These are phyloP conservation scores for Penicillium sp. DNA, from an alignment of 2,329 filamentous ascomycete species.

Conservation along the genomic window DNA sequence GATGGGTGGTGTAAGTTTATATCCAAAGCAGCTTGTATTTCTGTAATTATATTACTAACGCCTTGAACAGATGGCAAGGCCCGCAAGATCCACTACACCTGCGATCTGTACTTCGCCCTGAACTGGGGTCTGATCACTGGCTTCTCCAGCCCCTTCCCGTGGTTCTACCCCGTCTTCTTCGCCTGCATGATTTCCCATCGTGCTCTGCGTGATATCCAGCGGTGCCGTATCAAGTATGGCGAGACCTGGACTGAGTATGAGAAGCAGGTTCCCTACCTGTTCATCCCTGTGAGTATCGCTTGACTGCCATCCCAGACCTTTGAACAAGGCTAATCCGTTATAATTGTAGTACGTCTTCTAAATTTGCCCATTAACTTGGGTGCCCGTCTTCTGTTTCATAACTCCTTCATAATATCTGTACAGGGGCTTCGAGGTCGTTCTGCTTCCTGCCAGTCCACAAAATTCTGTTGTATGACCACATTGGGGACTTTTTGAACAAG, in stretches of 20 bases:
- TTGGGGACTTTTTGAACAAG: constrained; percentile 9
- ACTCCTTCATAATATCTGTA: constrained; percentile 12
- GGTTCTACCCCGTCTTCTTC: constrained; percentile 88
- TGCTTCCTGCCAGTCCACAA: constrained; percentile 12
- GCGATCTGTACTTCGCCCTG: constrained; percentile 75
- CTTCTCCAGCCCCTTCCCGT: constrained; percentile 79
- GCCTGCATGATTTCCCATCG: constrained; percentile 77
- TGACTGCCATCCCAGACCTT: too few relatives aligned
- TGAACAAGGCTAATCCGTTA: constrained; percentile 3
- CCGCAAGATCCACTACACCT: constrained; percentile 79
- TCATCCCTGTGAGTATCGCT: constrained; percentile 67
- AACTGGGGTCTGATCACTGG: constrained; percentile 81
- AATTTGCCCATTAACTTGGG: constrained; percentile 13
- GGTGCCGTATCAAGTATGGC: constrained; percentile 77
- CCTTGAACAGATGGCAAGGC: constrained; percentile 62
- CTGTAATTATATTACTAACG: constrained; percentile 17
- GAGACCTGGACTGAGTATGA: constrained; percentile 82
- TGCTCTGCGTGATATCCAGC: constrained; percentile 71
- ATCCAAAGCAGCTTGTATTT: background rate
- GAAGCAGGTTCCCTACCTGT: constrained; percentile 76
- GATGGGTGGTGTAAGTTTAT: constrained; percentile 75
- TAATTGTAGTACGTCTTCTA: constrained; percentile 37
- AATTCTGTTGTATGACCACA: constrained; percentile 3
- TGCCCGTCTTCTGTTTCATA: background rate
- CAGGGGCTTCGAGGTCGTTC: constrained; percentile 14